Base-by-base conservation (phyloP, 345 rosid species). In the Alliaria petiolata region DNA sequence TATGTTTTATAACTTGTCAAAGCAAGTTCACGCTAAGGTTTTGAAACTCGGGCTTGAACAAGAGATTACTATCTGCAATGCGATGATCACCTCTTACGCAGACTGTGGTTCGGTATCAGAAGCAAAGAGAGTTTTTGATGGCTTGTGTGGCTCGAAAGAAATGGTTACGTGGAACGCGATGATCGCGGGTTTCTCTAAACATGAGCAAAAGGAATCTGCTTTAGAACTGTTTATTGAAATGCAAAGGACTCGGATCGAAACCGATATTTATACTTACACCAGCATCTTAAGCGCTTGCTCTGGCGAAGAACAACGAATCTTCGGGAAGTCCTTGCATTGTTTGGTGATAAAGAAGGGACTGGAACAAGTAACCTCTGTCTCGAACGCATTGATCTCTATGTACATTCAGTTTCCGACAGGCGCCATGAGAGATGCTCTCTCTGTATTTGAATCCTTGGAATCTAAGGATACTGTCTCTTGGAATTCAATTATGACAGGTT, bases 91-190 rank as follows among this genome's bases (percentile, higher is more conserved):
- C 42, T 83, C 89, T 12, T 90, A 88, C 65, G 84, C 90, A 0
- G 77, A 81, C 34, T 88, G 92, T 79, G 90, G 89, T 63, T 86
- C 81, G 3, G 63, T 86, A 15, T 79, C 43, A 26, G 83, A 88
- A 78, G 90, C 86, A 0, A 56, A 81, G 63, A 75, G 79, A 39
- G 84, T 85, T 59, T 90, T 90, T 65, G 85, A 84, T 62, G 80
- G 79, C 51, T 68, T 83, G 54, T 65, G 72, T 73, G 62, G 65
- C 4, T 31, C 44, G 6, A 80, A 74, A 65, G 95, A 90, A 76
- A 72, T 83, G 80, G 87, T 88, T 62, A 76, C 89, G 0, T 88
- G 92, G 95, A 90, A 90, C 59, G 83, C 97, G 3, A 85, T 85
- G 92, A 46, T 90, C 15, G 83, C 85, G 25, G 91, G 86, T 60